phyloP scores from a whole-genome alignment of 495 filamentous ascomycete genomes.

The Lasiosphaeria ovina region DNA sequence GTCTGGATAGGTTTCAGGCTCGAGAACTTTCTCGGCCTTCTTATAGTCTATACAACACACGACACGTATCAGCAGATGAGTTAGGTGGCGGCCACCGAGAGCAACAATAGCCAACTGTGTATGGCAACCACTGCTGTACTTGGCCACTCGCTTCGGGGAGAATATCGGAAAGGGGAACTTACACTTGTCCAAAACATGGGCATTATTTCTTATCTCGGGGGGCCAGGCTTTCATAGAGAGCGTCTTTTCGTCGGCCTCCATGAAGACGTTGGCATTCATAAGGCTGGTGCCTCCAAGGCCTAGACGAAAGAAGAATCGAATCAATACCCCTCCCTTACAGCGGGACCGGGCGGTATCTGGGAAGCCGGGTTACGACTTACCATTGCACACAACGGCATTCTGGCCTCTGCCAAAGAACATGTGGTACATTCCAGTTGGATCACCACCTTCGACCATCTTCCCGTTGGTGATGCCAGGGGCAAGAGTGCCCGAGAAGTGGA shows the following conservation, averaged over 20 bases:
- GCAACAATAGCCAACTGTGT: too few relatives aligned
- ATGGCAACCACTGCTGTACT: too few relatives aligned
- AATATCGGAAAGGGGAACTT: conserved; percentile 20
- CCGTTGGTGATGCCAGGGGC: conserved; percentile 40
- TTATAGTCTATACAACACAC: conserved; percentile 47
- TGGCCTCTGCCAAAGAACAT: conserved; percentile 63
- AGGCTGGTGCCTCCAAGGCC: conserved; percentile 64
- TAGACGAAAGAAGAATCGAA: conserved; percentile 15
- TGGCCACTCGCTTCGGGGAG: too few relatives aligned
- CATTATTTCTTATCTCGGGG: conserved; percentile 51
- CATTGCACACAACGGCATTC: conserved; percentile 64
- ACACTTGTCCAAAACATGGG: conserved; percentile 49
- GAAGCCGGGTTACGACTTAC: conserved; percentile 33
- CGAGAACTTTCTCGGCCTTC: conserved; percentile 54
- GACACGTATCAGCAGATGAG: too few relatives aligned
- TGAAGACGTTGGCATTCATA: conserved; percentile 67
- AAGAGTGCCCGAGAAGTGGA: conserved; percentile 58
- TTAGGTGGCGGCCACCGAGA: too few relatives aligned
- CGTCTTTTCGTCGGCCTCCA: conserved; percentile 56
- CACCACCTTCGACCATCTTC: conserved; percentile 43
- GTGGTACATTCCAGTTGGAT: conserved; percentile 63
- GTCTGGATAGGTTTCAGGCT: conserved; percentile 58
- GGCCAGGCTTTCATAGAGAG: conserved; percentile 59
- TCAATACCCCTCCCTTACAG: background rate
- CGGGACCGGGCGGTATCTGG: background rate